Conservation (phyloP, 345 rosid species). For the Sonneratia caseolaris region DNA sequence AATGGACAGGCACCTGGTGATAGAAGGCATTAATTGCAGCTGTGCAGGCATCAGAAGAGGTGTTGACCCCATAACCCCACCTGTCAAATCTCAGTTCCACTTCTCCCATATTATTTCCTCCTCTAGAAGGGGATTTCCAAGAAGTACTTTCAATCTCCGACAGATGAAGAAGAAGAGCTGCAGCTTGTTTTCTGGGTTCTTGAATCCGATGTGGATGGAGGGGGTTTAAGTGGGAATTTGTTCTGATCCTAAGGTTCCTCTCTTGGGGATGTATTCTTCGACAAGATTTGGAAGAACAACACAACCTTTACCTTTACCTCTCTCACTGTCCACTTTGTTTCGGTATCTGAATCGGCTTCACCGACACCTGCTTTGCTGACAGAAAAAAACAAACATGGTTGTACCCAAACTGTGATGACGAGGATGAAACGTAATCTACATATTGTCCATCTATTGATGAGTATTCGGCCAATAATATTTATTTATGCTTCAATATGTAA, state of each 20-base stretch:
- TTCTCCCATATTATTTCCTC: background rate
- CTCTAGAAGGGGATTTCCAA: background rate
- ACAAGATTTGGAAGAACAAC: background rate
- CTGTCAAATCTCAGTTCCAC: slow-evolving; percentile 42
- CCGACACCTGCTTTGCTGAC: background rate
- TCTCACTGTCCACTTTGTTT: background rate
- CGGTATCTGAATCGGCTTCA: background rate
- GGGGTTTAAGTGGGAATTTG: background rate
- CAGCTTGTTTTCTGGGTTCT: background rate
- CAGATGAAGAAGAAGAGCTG: background rate
- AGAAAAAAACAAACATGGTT: no score
- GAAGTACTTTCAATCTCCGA: background rate
- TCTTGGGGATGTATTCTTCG: background rate
- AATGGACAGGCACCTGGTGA: slow-evolving; percentile 36
- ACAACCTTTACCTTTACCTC: background rate
- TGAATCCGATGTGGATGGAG: background rate
- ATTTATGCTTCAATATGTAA: no score
- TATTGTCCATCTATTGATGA: no score
- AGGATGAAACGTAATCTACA: no score
- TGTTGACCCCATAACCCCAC: slow-evolving; percentile 73
- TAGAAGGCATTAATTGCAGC: slow-evolving; percentile 59
- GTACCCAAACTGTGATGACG: no score
- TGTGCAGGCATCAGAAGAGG: slow-evolving; percentile 58
- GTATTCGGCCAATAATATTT: no score
- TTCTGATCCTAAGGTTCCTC: background rate